Evolutionary conservation across 2,329 filamentous ascomycete genomes (phyloP), one percentile per base, ranked within the genome.

Genomic region (Ramularia endophylla): DNA sequence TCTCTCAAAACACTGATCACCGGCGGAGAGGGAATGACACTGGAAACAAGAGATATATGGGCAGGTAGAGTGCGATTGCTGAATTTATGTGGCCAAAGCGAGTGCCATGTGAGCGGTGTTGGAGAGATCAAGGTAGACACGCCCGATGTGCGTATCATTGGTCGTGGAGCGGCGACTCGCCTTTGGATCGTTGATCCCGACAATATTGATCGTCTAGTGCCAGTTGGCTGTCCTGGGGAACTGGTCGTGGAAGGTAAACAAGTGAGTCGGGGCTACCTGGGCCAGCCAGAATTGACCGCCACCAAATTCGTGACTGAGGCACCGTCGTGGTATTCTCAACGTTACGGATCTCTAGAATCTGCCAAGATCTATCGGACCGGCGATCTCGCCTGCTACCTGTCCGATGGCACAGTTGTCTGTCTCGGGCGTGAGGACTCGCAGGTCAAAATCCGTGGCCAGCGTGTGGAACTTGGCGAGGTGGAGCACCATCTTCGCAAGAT

Each of bases 211-310:
- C 36, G 25, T 3, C 48, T 64, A 3, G 34, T 65, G 2, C 66
- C 70, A 0, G 55, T 72, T 7, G 72, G 71, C 7, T 62, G 62
- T 12, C 56, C 71, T 11, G 71, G 71, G 8, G 71, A 74, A 50
- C 53, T 73, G 36, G 48, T 70, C 0, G 40, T 73, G 2, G 68
- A 71, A 48, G 68, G 70, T 4, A 65, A 64, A 27, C 64, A 64
- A 16, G 57, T 73, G 13, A 65, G 60, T 1, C 59, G 59, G 4
- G 70, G 63, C 6, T 73, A 73, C 43, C 57, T 72, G 8, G 53
- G 51, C 19, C 45, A 58, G 17, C 27, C 44, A 2, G 46, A 40
- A 16, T 53, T 54, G 42, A 66, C 62, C 2, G 38, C 42, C n/a
- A 48, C 43, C 6, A 46, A 55, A 0, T 67, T 67, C 47, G 51